Evolutionary conservation across 2,329 filamentous ascomycete genomes (phyloP).

Genomic region (Didymella arachidicola): DNA sequence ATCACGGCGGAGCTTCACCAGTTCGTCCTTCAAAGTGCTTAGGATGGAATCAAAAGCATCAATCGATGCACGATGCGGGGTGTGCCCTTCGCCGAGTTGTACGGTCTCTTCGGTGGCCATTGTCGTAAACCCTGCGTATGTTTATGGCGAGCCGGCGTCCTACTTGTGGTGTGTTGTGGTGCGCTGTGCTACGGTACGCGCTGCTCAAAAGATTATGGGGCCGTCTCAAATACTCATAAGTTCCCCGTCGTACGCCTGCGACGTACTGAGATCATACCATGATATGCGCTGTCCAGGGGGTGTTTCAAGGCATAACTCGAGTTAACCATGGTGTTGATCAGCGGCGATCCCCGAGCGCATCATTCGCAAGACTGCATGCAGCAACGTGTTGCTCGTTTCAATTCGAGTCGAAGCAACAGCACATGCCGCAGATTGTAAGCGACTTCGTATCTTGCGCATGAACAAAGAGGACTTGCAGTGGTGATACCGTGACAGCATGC

Average conservation of each 20-base stretch:
- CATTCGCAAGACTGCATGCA: neutral
- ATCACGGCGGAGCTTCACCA: slow-evolving; percentile 45
- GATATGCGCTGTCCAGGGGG: slow-evolving; percentile 8
- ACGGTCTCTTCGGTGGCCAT: slow-evolving; percentile 52
- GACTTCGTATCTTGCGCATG: neutral
- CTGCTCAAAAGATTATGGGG: neutral
- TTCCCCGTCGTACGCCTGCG: neutral
- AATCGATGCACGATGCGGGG: slow-evolving; percentile 47
- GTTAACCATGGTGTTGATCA: slow-evolving; percentile 1
- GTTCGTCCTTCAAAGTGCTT: slow-evolving; percentile 41
- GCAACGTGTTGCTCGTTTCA: neutral
- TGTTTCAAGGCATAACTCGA: slow-evolving; percentile 9
- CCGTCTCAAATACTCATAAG: neutral
- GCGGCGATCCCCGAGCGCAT: neutral
- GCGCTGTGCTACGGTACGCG: neutral
- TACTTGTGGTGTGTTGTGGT: neutral
- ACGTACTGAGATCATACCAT: slow-evolving; percentile 9
- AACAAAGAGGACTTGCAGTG: neutral
- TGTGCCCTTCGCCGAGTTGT: slow-evolving; percentile 41
- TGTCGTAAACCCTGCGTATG: neutral
- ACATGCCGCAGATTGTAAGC: neutral
- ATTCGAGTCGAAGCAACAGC: neutral
- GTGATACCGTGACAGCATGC: neutral
- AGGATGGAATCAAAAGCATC: slow-evolving; percentile 46
- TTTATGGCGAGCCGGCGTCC: neutral